Conservation (phyloP, 805 yeast genomes). For the Candida quercuum region DNA sequence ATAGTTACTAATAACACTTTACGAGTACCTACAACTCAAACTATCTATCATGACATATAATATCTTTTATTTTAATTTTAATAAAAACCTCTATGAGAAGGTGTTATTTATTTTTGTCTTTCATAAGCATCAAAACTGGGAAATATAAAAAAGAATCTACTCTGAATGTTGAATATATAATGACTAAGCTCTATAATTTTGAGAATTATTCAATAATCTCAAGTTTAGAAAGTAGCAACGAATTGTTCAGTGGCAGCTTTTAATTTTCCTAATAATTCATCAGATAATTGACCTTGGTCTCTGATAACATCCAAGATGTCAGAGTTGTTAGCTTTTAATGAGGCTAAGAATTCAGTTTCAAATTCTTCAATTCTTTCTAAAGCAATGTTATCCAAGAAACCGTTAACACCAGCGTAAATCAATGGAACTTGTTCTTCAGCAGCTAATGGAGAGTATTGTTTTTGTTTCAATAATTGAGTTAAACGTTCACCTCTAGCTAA, state of each 20-base stretch:
- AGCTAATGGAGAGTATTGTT: conserved; percentile 93
- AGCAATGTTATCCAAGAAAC: conserved; percentile 88
- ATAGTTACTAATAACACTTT: neutral
- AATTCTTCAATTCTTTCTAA: conserved; percentile 83
- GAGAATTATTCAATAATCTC: conserved; percentile 2
- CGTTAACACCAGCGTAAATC: conserved; percentile 99
- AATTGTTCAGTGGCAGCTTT: conserved; percentile 90
- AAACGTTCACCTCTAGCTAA: conserved; percentile 99
- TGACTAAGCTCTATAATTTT: conserved; percentile 2
- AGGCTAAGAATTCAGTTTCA: conserved; percentile 88
- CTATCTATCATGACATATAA: conserved; percentile 4
- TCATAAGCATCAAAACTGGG: conserved; percentile 4
- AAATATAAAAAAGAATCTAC: conserved; percentile 2
- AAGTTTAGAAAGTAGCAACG: conserved; percentile 74
- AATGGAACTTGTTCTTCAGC: conserved; percentile 99
- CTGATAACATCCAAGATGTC: conserved; percentile 80
- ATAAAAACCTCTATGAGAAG: neutral
- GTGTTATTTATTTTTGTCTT: conserved; percentile 1
- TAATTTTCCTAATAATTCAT: conserved; percentile 81
- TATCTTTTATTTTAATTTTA: conserved; percentile 1
- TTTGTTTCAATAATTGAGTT: conserved; percentile 97
- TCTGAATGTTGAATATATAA: conserved; percentile 3
- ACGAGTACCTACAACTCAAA: neutral
- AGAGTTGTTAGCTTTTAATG: conserved; percentile 86
- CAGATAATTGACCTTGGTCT: conserved; percentile 84